Base-by-base conservation (phyloP, 257 asterid species). In the Ilex aquifolium region DNA sequence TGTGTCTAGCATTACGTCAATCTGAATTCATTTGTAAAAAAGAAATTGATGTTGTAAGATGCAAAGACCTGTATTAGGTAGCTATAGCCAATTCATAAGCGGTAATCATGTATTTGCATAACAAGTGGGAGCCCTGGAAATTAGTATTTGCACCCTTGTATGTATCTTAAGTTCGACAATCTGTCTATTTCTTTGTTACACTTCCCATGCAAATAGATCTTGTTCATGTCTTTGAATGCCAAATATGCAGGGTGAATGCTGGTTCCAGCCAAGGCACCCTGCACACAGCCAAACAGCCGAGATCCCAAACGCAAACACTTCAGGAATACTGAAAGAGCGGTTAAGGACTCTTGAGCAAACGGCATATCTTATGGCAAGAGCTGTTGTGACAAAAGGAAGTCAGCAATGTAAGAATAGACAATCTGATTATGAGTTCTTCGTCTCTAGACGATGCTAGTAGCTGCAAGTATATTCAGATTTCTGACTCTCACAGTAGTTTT, bases 341-440 rank as follows among this genome's bases (percentile, higher is more conserved):
- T 39, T 67, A 54, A 67, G 77, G 61, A 66, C 59, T 31, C 64
- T 72, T 14, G 63, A 67, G 69, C 65, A 57, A 49, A 72, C 73
- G 39, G 73, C 77, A 16, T 62, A 62, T 39, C 44, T 57, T 21
- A 72, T 67, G 77, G 71, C 77, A 16, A 64, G 73, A 40, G 77
- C 69, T 39, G 62, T 53, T 16, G 52, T 65, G 40, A 57, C 40
- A 46, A 57, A 29, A 57, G 69, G 73, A 11, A 63, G 55, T 42
- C 46, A 72, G 52, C 13, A 48, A 2, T 44, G 13, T 13, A 9
- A 51, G 36, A 72, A 72, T 55, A 63, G 56, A 44, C 77, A 72
- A 46, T 73, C 77, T 13, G 77, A 72, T 61, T 67, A 72, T 13
- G 77, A 72, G 77, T 72, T 66, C 64, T 72, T 72, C 56, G 55